phyloP scores from a whole-genome alignment of 2,329 filamentous ascomycete species.

The Ceratocystis eucalypticola region DNA sequence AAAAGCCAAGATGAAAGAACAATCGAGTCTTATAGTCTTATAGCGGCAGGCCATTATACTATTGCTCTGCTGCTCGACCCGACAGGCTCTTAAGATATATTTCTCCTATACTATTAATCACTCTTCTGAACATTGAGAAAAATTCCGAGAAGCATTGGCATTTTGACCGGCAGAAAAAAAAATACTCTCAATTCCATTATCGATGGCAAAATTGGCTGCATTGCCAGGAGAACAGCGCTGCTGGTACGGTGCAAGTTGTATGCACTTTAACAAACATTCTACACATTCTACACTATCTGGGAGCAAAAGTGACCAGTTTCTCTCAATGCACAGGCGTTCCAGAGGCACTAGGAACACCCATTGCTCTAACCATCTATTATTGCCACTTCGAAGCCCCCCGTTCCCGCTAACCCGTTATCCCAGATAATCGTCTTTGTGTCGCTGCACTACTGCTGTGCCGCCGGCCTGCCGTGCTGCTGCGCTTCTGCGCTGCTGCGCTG shows the following conservation, averaged over 20 bases:
- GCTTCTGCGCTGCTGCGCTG: too few relatives aligned
- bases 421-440: neutral
- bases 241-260: neutral
- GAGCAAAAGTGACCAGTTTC: neutral
- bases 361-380: neutral
- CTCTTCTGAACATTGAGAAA: neutral
- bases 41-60: neutral
- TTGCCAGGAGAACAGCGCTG: neutral
- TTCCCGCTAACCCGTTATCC: neutral
- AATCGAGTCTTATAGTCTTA: neutral
- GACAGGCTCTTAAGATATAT: neutral
- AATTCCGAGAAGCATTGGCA: slow-evolving; percentile 1
- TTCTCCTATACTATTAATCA: neutral
- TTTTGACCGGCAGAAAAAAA: neutral
- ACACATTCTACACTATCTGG: neutral
- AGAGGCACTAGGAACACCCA: neutral
- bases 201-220: neutral
- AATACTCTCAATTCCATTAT: neutral
- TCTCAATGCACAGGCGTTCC: neutral
- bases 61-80: neutral
- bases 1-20: neutral
- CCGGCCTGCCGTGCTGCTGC: too few relatives aligned
- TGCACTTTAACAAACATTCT: neutral
- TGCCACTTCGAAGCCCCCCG: neutral
- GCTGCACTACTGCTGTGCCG: neutral